A percentile compares a stretch with the other conserved stretches of the same genome.
phyloP scores from a whole-genome alignment of 2,329 filamentous ascomycete genomes.

The Cadophora luteo-olivacea region DNA sequence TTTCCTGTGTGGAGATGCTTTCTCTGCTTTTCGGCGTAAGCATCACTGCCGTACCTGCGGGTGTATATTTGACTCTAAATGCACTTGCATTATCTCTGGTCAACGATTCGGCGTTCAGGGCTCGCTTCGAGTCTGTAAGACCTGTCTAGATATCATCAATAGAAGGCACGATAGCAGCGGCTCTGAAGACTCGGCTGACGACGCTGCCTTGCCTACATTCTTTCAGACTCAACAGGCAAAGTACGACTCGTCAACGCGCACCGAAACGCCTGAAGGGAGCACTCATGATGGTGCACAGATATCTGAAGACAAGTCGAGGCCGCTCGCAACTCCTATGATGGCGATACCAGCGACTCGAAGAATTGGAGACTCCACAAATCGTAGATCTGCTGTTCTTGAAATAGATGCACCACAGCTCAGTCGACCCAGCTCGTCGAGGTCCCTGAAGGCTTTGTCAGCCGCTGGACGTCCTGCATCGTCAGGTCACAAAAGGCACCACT shows the following conservation, averaged over 20 bases:
- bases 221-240: conserved; percentile 62
- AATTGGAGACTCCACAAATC: conserved; percentile 76
- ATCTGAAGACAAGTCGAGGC: conserved; percentile 49
- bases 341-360: conserved; percentile 70
- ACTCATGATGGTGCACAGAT: conserved; percentile 43
- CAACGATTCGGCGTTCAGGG: conserved; percentile 86
- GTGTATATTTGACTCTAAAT: conserved; percentile 98
- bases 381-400: conserved; percentile 88
- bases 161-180: conserved; percentile 85
- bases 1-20: conserved; percentile 88
- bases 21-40: conserved; percentile 93
- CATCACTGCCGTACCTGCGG: conserved; percentile 96
- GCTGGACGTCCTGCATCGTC: conserved; percentile 75
- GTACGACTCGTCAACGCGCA: conserved; percentile 48
- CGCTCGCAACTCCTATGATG: conserved; percentile 73
- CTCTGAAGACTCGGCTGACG: conserved; percentile 87
- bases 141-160: conserved; percentile 89
- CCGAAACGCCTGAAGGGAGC: conserved; percentile 50
- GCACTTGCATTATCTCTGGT: conserved; percentile 89
- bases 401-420: conserved; percentile 84
- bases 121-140: conserved; percentile 87
- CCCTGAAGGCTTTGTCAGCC: conserved; percentile 74
- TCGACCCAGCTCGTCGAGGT: conserved; percentile 92
- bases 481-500: conserved; percentile 84
- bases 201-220: conserved; percentile 69